Base-by-base conservation (phyloP, 1,139 yeast genomes). In the Kluyveromyces sp. region DNA sequence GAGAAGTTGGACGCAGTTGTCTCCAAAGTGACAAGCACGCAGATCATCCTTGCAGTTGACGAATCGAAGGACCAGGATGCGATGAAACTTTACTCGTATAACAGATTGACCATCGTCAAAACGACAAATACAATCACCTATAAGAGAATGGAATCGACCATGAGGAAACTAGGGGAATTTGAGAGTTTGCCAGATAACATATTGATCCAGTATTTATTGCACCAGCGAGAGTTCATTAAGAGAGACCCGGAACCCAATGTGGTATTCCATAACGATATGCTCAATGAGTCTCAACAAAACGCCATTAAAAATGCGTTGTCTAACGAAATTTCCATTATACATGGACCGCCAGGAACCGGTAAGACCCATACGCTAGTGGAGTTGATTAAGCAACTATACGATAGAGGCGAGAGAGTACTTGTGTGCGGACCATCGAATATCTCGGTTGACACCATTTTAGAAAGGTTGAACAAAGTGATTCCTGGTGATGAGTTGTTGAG, bases 401-500 rank as follows among this genome's bases (percentile, higher is more conserved):
- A 70, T 15, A 68, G 68, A 10, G 79, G 81, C 6, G 81, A 84
- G 54, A 71, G 92, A 45, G 82, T 92, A 0, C 69, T 92, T 37
- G 94, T 92, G 0, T 90, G 97, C 67, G 97, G 97, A 0, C 96
- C 97, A 0, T 90, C 97, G 0, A 92, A 92, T 61, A 83, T 89
- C n/a, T 81, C 97, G 0, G 96, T 89, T 0, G 97, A 92, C 64
- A 92, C 95, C 0, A 85, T 92, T 31, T 66, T 89, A 43, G 97
- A 90, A 61, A 70, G 97, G 50, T 65, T 90, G 28, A 74, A 81
- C n/a, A 65, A 67, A 10, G 68, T 66, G 4, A 57, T 75, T 28
- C 75, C 78, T 1, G 80, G 76, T 6, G 73, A 73, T 43, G 66
- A 79, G 50, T 66, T 92, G 29, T 71, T 92, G 4, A 73, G 98